Percentiles rank a stretch among this genome's conserved stretches.
Evolutionary conservation across 2,329 filamentous ascomycete genomes (phyloP).

Genomic region (Lithohypha guttulata): DNA sequence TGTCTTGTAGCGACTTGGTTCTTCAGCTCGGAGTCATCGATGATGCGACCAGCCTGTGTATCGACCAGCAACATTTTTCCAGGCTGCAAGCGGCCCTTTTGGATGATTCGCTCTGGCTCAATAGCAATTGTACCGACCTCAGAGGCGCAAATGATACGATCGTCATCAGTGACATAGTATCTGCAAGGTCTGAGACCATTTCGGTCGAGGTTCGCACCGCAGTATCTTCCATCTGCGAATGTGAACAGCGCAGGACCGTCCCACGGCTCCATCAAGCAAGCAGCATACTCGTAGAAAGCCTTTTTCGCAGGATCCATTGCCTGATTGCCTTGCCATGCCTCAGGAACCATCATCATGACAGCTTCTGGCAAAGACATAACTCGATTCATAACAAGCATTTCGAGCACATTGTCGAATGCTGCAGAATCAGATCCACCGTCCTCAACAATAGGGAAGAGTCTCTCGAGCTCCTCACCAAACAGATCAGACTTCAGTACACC

Average conservation of each 20-base stretch:
- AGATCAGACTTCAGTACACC: conserved; percentile 87
- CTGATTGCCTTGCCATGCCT: conserved; percentile 92
- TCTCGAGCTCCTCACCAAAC: conserved; percentile 84
- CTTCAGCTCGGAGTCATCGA: conserved; percentile 89
- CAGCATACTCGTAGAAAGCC: conserved; percentile 97
- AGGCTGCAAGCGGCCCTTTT: conserved; percentile 88
- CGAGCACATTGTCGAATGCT: conserved; percentile 92
- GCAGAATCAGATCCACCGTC: conserved; percentile 94
- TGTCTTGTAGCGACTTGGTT: conserved; percentile 73
- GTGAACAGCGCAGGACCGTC: conserved; percentile 94
- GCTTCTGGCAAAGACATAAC: conserved; percentile 91
- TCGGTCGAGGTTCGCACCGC: conserved; percentile 89
- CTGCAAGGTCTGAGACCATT: conserved; percentile 91
- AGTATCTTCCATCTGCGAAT: conserved; percentile 92
- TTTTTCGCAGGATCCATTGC: conserved; percentile 90
- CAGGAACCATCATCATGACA: conserved; percentile 97
- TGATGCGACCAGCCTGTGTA: conserved; percentile 80
- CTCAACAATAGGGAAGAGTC: conserved; percentile 87
- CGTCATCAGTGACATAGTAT: conserved; percentile 94
- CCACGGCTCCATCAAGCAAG: conserved; percentile 98
- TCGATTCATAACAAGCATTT: conserved; percentile 88
- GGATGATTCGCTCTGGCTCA: conserved; percentile 77
- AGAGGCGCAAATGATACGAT: conserved; percentile 92
- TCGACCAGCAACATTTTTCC: conserved; percentile 95
- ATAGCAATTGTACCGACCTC: conserved; percentile 90